These are phyloP conservation scores for Oryza meridionalis DNA, from an alignment of 176 grass and related monocot genomes.

Conservation along the genomic window DNA sequence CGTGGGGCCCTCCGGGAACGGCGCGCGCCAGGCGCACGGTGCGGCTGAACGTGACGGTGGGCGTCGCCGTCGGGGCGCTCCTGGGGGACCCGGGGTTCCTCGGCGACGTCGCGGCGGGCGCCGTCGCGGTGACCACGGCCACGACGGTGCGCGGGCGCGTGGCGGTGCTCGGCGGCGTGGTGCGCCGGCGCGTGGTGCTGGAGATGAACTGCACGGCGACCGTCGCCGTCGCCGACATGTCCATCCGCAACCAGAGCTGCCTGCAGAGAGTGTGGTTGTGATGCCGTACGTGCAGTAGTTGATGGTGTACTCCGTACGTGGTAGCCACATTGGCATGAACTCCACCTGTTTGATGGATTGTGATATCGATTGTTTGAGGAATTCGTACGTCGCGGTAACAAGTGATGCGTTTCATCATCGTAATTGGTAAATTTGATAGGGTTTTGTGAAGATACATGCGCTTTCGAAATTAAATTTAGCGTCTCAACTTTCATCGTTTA, in stretches of 20 bases:
- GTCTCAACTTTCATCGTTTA: no score
- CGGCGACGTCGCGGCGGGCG: slow-evolving; percentile 40
- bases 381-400: no score
- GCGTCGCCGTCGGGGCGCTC: slow-evolving; percentile 51
- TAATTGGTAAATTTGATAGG: no score
- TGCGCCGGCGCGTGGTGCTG: slow-evolving; percentile 47
- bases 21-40: slow-evolving; percentile 53
- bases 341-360: no score
- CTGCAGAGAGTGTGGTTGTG: slow-evolving; percentile 44
- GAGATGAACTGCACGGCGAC: slow-evolving; percentile 70
- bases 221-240: slow-evolving; percentile 39
- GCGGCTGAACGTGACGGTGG: slow-evolving; percentile 65
- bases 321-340: no score
- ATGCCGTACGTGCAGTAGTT: neutral
- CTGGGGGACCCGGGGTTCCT: slow-evolving; percentile 38
- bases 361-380: no score
- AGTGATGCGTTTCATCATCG: no score
- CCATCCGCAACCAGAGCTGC: slow-evolving; percentile 61
- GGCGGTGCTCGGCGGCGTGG: slow-evolving; percentile 46
- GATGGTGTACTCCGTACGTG: no score
- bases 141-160: slow-evolving; percentile 63
- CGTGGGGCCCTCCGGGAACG: slow-evolving; percentile 43
- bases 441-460: no score
- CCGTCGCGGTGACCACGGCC: slow-evolving; percentile 50
- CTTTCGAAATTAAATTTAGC: no score